Evolutionary conservation across 1,139 yeast genomes (phyloP).

Genomic region (Zygoascus sp.): DNA sequence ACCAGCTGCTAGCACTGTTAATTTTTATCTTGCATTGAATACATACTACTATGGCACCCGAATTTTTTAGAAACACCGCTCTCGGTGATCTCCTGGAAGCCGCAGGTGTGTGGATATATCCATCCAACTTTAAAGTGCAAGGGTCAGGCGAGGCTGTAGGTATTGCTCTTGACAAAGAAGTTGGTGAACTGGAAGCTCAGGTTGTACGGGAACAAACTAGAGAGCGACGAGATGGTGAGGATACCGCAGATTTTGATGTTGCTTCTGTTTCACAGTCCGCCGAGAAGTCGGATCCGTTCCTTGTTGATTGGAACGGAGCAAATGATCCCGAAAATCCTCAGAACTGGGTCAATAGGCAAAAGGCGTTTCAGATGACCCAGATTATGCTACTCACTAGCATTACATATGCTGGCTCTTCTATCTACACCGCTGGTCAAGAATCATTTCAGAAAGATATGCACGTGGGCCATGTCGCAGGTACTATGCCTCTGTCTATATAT

Average conservation of each 20-base stretch:
- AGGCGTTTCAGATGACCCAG: slow-evolving; percentile 39
- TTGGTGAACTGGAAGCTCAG: slow-evolving; percentile 1
- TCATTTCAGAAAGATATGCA: slow-evolving; percentile 42
- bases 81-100: slow-evolving; percentile 18
- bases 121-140: slow-evolving; percentile 18
- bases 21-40: not conserved
- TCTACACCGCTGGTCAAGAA: slow-evolving; percentile 53
- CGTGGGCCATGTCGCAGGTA: slow-evolving; percentile 42
- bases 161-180: not conserved
- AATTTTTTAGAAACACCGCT: slow-evolving; percentile 19
- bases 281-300: slow-evolving; percentile 17
- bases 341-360: slow-evolving; percentile 48
- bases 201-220: not conserved
- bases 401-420: slow-evolving; percentile 59
- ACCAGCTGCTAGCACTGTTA: not conserved
- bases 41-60: slow-evolving; percentile 7
- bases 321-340: slow-evolving; percentile 56
- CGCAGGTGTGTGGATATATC: slow-evolving; percentile 13
- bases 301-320: slow-evolving; percentile 45
- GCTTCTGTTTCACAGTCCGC: not conserved
- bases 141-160: not conserved
- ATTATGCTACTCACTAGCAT: slow-evolving; percentile 47
- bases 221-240: not conserved
- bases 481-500: slow-evolving; percentile 51
- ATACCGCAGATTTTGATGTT: not conserved